phyloP scores from a whole-genome alignment of 371 early-diverging fungal species.

The Parasitella parasitica region DNA sequence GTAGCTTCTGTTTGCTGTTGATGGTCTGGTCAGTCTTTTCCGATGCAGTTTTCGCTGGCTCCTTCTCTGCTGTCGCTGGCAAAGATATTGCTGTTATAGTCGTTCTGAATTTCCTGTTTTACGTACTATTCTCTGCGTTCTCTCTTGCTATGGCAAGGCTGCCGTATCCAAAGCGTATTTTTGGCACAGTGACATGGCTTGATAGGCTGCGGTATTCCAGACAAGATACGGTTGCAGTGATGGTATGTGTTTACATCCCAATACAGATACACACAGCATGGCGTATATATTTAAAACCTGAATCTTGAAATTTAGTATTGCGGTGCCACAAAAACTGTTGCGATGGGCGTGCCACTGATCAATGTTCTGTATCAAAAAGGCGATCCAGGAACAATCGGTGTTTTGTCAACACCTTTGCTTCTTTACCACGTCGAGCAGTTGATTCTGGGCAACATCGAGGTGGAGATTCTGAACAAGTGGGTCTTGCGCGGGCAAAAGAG shows the following conservation, averaged over 20 bases:
- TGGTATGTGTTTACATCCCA: constrained; percentile 30
- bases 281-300: not conserved
- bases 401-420: constrained; percentile 65
- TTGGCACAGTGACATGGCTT: constrained; percentile 16
- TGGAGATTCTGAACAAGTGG: constrained; percentile 28
- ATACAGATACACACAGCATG: not conserved
- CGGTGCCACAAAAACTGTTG: constrained; percentile 76
- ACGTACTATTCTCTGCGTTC: constrained; percentile 39
- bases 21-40: constrained; percentile 77
- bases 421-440: constrained; percentile 77
- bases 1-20: constrained; percentile 58
- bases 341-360: constrained; percentile 78
- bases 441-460: constrained; percentile 46
- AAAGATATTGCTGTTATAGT: constrained; percentile 57
- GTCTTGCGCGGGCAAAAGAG: constrained; percentile 9
- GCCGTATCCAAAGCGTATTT: constrained; percentile 22
- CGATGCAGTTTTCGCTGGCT: constrained; percentile 63
- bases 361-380: constrained; percentile 65
- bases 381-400: constrained; percentile 56
- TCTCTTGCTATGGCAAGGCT: constrained; percentile 41
- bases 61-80: constrained; percentile 49
- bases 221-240: constrained; percentile 60
- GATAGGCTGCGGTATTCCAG: constrained; percentile 41
- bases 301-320: too few relatives aligned
- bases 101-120: constrained; percentile 50